These are phyloP conservation scores for Solanum chacoense DNA, from an alignment of 305 asterid genomes.

Conservation along the genomic window DNA sequence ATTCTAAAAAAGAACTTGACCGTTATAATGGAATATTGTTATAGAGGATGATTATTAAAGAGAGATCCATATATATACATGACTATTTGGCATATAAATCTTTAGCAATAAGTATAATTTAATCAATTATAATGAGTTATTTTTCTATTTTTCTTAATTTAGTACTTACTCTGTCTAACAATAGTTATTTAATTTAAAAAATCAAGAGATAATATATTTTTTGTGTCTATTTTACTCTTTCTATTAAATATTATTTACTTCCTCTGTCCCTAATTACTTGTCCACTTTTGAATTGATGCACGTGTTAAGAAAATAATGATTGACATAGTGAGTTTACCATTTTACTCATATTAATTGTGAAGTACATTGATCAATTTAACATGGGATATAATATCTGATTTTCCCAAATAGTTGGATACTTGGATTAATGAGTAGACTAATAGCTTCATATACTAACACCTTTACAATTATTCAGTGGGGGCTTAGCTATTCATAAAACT, in stretches of 20 bases:
- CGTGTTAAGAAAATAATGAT: no score
- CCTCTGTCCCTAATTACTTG: no score
- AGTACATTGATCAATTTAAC: neutral
- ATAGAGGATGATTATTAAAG: neutral
- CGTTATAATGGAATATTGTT: neutral
- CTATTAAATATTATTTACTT: no score
- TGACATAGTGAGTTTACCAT: no score
- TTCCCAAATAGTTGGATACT: neutral
- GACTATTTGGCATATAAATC: neutral
- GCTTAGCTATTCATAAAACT: neutral
- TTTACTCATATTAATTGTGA: no score
- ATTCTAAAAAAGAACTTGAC: neutral
- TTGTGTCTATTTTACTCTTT: neutral
- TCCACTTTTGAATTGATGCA: no score
- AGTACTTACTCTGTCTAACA: neutral
- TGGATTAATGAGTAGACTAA: neutral
- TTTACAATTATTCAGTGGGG: neutral
- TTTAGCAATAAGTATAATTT: neutral
- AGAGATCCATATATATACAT: no score
- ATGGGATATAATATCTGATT: neutral
- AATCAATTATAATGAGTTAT: neutral
- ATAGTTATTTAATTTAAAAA: no score
- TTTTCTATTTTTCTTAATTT: neutral
- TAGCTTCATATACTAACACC: neutral
- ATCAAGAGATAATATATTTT: neutral